Percentiles rank a stretch among this genome's conserved stretches.
Conservation (phyloP, 83 land plant genomes). For the Picea abies region DNA sequence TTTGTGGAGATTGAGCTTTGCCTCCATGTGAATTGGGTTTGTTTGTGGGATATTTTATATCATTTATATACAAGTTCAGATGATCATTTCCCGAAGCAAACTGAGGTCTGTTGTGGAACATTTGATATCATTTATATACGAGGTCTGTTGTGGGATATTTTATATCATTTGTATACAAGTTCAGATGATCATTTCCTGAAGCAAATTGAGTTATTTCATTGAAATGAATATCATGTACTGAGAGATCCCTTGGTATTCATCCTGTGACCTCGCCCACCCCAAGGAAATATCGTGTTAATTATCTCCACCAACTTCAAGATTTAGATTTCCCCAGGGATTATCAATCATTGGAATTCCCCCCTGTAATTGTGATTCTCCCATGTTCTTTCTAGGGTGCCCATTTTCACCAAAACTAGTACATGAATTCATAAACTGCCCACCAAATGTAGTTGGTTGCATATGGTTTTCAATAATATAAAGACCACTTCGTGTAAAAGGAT, state of each 20-base stretch:
- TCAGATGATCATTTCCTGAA: too few species aligned
- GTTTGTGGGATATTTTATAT: background rate
- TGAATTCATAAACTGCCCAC: background rate
- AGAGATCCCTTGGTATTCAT: background rate
- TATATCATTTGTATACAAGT: too few species aligned
- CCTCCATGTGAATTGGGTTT: background rate
- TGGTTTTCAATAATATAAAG: background rate
- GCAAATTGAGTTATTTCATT: too few species aligned
- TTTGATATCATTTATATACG: too few species aligned
- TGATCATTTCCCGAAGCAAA: background rate
- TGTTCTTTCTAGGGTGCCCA: background rate
- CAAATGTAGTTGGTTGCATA: background rate
- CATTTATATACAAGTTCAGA: background rate
- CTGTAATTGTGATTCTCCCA: background rate
- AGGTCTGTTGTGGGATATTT: too few species aligned
- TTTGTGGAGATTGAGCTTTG: background rate
- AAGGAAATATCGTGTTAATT: slow-evolving; percentile 12
- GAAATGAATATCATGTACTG: background rate
- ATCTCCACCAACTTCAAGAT: slow-evolving; percentile 7
- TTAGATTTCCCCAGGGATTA: background rate
- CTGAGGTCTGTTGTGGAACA: background rate
- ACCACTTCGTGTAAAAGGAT: background rate
- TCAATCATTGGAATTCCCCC: background rate
- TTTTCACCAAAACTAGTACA: background rate
- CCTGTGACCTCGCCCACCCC: background rate